phyloP scores from a whole-genome alignment of 1,284 basidiomycete genomes.

The Papiliotrema nemorosa region DNA sequence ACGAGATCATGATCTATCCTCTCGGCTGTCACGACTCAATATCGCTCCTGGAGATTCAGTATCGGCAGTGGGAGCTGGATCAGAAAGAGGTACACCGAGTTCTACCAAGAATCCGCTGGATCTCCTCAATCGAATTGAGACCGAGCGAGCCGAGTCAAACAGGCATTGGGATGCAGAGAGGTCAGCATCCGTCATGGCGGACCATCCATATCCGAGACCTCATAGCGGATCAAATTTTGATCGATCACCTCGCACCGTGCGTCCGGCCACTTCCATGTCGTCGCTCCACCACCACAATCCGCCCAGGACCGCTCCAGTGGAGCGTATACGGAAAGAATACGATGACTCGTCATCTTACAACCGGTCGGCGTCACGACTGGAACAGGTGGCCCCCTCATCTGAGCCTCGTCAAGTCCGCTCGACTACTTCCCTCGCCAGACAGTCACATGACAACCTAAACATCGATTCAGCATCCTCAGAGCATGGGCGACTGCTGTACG shows the following conservation, averaged over 20 bases:
- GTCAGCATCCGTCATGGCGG: constrained; percentile 21
- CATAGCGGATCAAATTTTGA: constrained; percentile 8
- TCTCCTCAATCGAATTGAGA: constrained; percentile 35
- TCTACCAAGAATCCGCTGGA: constrained; percentile 39
- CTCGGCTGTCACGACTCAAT: constrained; percentile 13
- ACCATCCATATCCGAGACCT: constrained; percentile 4
- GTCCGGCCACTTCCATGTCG: constrained; percentile 36
- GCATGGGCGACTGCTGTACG: constrained; percentile 40
- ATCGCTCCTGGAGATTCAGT: constrained; percentile 40
- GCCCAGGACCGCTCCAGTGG: constrained; percentile 26
- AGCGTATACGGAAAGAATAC: constrained; percentile 14
- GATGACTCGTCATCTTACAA: constrained; percentile 11
- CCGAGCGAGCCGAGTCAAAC: constrained; percentile 27
- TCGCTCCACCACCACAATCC: constrained; percentile 20
- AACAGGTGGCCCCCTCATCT: constrained; percentile 10
- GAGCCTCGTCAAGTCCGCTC: constrained; percentile 31
- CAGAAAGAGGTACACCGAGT: constrained; percentile 2
- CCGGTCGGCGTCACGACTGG: constrained; percentile 12
- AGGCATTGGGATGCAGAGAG: constrained; percentile 35
- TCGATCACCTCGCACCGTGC: constrained; percentile 14
- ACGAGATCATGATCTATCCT: neutral
- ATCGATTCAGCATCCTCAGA: constrained; percentile 22
- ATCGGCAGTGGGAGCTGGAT: constrained; percentile 26
- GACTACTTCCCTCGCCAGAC: constrained; percentile 21
- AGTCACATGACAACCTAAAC: constrained; percentile 14